A percentile compares a stretch with the other conserved stretches of the same genome.
Evolutionary conservation across 192 early-diverging fungal genomes (phyloP).

Genomic region (Chytriomyces confervae): DNA sequence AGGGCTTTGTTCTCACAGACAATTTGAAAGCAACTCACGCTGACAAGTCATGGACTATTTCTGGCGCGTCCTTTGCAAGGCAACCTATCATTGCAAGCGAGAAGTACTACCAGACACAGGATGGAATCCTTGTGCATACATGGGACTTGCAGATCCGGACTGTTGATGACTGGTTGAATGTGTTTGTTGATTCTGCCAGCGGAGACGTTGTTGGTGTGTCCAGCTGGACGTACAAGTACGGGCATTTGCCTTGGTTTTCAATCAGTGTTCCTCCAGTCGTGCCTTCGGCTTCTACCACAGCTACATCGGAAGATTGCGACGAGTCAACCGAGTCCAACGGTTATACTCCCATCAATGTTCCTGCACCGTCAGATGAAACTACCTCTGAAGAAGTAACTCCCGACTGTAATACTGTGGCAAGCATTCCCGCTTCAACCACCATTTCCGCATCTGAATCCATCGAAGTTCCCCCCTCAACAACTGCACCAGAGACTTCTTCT

Average conservation of each 20-base stretch:
- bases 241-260: not conserved
- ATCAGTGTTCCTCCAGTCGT: not conserved
- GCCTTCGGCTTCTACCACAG: not conserved
- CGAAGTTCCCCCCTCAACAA: not conserved
- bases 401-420: not conserved
- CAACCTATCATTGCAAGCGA: not conserved
- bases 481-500: not conserved
- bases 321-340: not conserved
- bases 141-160: slow-evolving; percentile 38
- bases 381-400: not conserved
- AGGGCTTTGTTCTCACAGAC: not conserved
- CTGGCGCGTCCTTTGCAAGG: slow-evolving; percentile 11
- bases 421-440: not conserved
- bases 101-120: slow-evolving; percentile 29
- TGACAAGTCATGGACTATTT: not conserved
- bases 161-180: slow-evolving; percentile 30
- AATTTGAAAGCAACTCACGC: not conserved
- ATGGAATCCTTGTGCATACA: slow-evolving; percentile 23
- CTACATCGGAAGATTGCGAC: no score
- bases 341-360: not conserved
- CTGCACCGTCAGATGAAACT: not conserved
- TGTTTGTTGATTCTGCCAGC: slow-evolving; percentile 31
- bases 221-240: slow-evolving; percentile 25
- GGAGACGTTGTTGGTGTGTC: slow-evolving; percentile 35
- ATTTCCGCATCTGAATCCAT: no score